phyloP scores from a whole-genome alignment of 345 rosid genomes.

The Firmiana major region DNA sequence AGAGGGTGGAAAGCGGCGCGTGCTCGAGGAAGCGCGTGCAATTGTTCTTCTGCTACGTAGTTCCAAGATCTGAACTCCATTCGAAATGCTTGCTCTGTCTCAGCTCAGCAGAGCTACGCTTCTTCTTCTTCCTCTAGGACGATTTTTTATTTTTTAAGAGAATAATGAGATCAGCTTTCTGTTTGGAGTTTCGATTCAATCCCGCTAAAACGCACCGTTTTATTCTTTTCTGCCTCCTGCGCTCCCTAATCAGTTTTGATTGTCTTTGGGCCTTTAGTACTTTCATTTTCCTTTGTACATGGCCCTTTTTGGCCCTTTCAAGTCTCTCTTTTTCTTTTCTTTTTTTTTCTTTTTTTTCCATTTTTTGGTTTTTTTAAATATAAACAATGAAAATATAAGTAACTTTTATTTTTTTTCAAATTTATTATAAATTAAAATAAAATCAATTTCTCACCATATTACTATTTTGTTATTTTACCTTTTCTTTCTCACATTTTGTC shows the following conservation, averaged over 20 bases:
- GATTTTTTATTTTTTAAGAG: not conserved
- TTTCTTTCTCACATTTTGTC: too few relatives aligned
- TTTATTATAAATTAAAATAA: too few relatives aligned
- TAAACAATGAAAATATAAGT: too few relatives aligned
- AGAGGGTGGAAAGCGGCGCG: conserved; percentile 58
- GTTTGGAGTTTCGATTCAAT: not conserved
- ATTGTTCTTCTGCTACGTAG: conserved; percentile 41
- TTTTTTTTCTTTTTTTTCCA: too few relatives aligned
- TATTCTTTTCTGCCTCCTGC: not conserved
- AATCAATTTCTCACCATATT: too few relatives aligned
- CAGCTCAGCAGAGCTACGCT: not conserved
- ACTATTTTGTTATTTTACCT: too few relatives aligned
- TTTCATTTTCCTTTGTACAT: not conserved
- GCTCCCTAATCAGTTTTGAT: too few relatives aligned
- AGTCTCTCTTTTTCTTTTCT: not conserved
- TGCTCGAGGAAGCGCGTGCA: conserved; percentile 52
- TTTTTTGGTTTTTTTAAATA: too few relatives aligned
- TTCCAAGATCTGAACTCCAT: conserved; percentile 75
- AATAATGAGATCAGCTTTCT: not conserved
- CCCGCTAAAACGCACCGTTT: not conserved
- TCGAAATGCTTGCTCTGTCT: conserved; percentile 1
- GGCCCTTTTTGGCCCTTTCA: not conserved
- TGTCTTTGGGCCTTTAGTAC: not conserved
- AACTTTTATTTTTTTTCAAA: too few relatives aligned
- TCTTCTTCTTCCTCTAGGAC: not conserved